Conservation (phyloP, 2,329 filamentous ascomycete genomes). For the Tolypocladium amazonense region DNA sequence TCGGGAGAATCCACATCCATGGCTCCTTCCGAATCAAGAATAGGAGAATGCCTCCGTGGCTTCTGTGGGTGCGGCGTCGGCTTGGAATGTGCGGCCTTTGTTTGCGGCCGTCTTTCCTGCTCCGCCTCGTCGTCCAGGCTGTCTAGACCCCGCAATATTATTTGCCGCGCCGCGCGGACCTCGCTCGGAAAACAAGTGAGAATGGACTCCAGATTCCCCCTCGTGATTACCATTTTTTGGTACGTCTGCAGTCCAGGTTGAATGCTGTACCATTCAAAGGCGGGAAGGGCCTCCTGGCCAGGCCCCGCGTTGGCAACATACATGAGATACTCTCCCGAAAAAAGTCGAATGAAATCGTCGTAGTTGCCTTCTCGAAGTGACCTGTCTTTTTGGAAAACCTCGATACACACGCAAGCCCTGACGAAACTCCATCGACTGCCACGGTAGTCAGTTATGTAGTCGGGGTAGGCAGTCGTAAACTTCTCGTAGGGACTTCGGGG, state of each 20-base stretch:
- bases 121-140: background rate
- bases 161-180: constrained; percentile 9
- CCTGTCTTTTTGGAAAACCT: constrained; percentile 22
- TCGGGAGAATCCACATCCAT: constrained; percentile 3
- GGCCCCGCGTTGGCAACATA: constrained; percentile 24
- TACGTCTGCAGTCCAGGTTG: constrained; percentile 17
- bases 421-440: constrained; percentile 32
- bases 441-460: constrained; percentile 26
- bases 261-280: constrained; percentile 31
- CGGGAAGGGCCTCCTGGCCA: constrained; percentile 19
- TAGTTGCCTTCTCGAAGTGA: constrained; percentile 32
- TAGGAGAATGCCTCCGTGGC: background rate
- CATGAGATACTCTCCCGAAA: constrained; percentile 27
- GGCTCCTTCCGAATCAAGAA: background rate
- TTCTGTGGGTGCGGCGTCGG: background rate
- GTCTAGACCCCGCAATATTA: background rate
- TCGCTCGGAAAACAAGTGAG: constrained; percentile 22
- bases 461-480: constrained; percentile 33
- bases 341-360: constrained; percentile 41
- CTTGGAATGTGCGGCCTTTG: background rate
- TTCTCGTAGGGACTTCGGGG: constrained; percentile 19
- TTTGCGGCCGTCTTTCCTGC: background rate
- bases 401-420: constrained; percentile 31
- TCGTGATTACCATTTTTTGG: constrained; percentile 21
- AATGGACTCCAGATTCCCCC: constrained; percentile 22